phyloP scores from a whole-genome alignment of 2,329 filamentous ascomycete genomes.

The Aspergillus ochraceoroseus region DNA sequence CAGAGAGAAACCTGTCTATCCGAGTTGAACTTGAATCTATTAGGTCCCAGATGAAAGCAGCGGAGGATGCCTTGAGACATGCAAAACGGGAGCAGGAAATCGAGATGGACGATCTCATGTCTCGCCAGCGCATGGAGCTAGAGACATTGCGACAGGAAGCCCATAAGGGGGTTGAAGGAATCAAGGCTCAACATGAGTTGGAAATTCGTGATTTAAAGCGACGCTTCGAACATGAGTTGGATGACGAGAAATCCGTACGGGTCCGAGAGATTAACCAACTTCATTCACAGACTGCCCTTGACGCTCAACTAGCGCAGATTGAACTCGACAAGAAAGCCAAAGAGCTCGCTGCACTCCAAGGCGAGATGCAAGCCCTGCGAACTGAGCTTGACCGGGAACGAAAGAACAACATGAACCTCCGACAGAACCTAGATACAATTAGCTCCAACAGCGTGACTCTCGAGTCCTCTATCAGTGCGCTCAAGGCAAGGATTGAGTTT shows the following conservation, averaged over 20 bases:
- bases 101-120: slow-evolving; percentile 49
- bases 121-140: slow-evolving; percentile 48
- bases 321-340: slow-evolving; percentile 52
- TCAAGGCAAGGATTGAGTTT: slow-evolving; percentile 79
- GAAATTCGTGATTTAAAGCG: slow-evolving; percentile 62
- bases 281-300: slow-evolving; percentile 32
- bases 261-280: slow-evolving; percentile 40
- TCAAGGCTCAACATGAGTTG: slow-evolving; percentile 60
- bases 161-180: slow-evolving; percentile 53
- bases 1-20: slow-evolving; percentile 51
- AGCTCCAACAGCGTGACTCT: slow-evolving; percentile 60
- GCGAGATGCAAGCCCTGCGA: slow-evolving; percentile 40
- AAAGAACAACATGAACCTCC: slow-evolving; percentile 53
- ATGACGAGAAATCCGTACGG: slow-evolving; percentile 52
- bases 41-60: slow-evolving; percentile 49
- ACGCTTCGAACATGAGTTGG: slow-evolving; percentile 60
- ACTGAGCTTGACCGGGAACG: slow-evolving; percentile 59
- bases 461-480: slow-evolving; percentile 68
- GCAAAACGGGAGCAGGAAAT: slow-evolving; percentile 50
- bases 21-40: slow-evolving; percentile 64
- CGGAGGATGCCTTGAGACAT: slow-evolving; percentile 50
- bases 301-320: slow-evolving; percentile 40
- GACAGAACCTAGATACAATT: slow-evolving; percentile 57
- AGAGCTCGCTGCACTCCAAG: slow-evolving; percentile 46
- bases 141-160: slow-evolving; percentile 41